These are phyloP conservation scores for Podospora australis DNA, from an alignment of 495 filamentous ascomycete species.

Conservation along the genomic window DNA sequence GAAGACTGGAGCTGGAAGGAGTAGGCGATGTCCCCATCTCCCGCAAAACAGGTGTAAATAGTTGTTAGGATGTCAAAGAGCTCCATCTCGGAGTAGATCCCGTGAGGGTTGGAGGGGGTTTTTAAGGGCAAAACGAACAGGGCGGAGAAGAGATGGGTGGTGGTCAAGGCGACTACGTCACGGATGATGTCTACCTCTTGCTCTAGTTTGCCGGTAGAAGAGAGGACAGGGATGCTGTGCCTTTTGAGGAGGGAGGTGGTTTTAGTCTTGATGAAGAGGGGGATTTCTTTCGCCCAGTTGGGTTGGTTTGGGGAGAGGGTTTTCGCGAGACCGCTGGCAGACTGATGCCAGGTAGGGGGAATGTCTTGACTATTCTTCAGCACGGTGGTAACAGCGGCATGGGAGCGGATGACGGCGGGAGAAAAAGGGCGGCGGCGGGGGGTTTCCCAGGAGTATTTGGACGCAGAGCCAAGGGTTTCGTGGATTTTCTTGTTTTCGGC, in stretches of 20 bases:
- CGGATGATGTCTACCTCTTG: background rate
- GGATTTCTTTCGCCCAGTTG: background rate
- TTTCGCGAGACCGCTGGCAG: background rate
- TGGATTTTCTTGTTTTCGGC: slow-evolving; percentile 62
- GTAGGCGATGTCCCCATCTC: background rate
- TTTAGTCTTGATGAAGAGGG: background rate
- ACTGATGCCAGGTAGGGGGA: background rate
- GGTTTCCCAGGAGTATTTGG: background rate
- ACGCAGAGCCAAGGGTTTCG: slow-evolving; percentile 51
- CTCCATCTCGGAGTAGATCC: background rate
- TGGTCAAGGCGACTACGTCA: background rate
- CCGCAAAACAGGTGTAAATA: background rate
- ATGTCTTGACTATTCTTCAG: background rate
- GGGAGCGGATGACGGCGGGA: background rate
- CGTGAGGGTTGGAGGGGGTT: background rate
- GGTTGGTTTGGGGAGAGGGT: background rate
- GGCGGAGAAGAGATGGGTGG: background rate
- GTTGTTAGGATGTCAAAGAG: background rate
- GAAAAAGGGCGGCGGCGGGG: background rate
- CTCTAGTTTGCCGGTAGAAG: background rate
- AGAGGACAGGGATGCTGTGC: background rate
- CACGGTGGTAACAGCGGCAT: background rate
- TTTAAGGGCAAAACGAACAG: background rate
- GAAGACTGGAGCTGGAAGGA: background rate
- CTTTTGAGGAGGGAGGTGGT: background rate